phyloP scores from a whole-genome alignment of 176 grass and related monocot species.

The Oryza rufipogon region DNA sequence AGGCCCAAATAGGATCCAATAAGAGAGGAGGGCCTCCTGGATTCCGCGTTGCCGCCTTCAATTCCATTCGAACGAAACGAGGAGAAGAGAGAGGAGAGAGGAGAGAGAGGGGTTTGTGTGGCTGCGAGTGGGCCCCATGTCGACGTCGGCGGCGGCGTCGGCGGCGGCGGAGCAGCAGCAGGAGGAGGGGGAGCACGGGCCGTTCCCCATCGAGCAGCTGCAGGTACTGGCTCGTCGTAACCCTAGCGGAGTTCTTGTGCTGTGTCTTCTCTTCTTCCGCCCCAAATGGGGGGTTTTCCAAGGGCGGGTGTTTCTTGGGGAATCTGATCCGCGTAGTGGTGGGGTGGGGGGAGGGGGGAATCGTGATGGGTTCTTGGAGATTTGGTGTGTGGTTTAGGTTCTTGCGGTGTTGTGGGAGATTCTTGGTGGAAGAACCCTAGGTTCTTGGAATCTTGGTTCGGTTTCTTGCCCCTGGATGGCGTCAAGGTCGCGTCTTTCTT shows the following conservation, averaged over 20 bases:
- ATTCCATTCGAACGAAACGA: background rate
- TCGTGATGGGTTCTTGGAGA: constrained; percentile 24
- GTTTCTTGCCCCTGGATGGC: background rate
- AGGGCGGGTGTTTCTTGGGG: constrained; percentile 30
- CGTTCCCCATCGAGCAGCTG: constrained; percentile 85
- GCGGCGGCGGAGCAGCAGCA: constrained; percentile 53
- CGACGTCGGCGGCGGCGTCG: constrained; percentile 53
- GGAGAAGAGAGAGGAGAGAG: background rate
- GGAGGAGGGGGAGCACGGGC: constrained; percentile 77
- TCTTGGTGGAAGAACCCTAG: constrained; percentile 11
- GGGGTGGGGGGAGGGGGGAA: background rate
- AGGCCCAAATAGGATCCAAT: background rate
- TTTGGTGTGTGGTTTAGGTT: background rate
- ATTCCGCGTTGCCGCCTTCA: background rate
- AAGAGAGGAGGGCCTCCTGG: background rate
- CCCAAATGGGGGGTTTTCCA: background rate
- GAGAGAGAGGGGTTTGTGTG: background rate
- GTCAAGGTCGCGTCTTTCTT: constrained; percentile 15
- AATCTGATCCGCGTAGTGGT: background rate
- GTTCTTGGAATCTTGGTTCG: constrained; percentile 4
- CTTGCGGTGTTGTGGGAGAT: background rate
- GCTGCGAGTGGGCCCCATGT: constrained; percentile 28
- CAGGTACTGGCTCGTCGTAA: constrained; percentile 55
- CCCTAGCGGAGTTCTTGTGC: constrained; percentile 35
- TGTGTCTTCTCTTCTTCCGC: background rate